These are phyloP conservation scores for Rhizophora mangle DNA, from an alignment of 345 rosid genomes.

Conservation along the genomic window DNA sequence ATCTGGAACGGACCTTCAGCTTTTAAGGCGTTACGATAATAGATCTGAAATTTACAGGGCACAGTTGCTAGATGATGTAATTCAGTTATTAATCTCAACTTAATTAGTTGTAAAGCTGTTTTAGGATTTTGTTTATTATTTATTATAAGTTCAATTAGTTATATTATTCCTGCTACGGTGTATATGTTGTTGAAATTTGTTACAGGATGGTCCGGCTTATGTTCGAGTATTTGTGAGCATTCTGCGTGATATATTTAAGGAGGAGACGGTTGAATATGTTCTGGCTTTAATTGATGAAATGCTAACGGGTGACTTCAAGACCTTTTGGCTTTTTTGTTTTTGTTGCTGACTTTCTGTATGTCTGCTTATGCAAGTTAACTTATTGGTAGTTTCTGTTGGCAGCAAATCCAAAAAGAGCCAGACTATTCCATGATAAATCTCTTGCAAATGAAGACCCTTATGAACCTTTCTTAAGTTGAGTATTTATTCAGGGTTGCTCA, in stretches of 20 bases:
- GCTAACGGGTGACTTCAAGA: constrained; percentile 56
- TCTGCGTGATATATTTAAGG: constrained; percentile 80
- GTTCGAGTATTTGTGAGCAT: constrained; percentile 81
- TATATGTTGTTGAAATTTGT: constrained; percentile 14
- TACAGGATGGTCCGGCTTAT: constrained; percentile 95
- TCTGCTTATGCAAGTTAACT: constrained; percentile 13
- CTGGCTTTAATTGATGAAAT: constrained; percentile 88
- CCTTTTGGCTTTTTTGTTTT: not conserved
- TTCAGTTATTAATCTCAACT: not conserved
- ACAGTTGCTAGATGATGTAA: constrained; percentile 86
- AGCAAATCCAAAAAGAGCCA: constrained; percentile 90
- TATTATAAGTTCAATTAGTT: too few relatives aligned
- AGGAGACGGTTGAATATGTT: constrained; percentile 97
- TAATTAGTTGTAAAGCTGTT: not conserved
- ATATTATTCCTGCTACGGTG: too few relatives aligned
- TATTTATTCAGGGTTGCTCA: constrained; percentile 17
- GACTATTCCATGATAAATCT: constrained; percentile 82
- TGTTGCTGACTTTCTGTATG: not conserved
- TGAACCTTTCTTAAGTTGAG: constrained; percentile 94
- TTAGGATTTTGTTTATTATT: too few relatives aligned
- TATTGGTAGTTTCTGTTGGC: constrained; percentile 32
- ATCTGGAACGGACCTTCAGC: constrained; percentile 81
- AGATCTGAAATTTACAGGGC: constrained; percentile 74
- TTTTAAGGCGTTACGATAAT: constrained; percentile 81
- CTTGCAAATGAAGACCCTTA: constrained; percentile 73